Conservation (phyloP, 441 rosid species). For the Pelargonium cotyledonis region DNA sequence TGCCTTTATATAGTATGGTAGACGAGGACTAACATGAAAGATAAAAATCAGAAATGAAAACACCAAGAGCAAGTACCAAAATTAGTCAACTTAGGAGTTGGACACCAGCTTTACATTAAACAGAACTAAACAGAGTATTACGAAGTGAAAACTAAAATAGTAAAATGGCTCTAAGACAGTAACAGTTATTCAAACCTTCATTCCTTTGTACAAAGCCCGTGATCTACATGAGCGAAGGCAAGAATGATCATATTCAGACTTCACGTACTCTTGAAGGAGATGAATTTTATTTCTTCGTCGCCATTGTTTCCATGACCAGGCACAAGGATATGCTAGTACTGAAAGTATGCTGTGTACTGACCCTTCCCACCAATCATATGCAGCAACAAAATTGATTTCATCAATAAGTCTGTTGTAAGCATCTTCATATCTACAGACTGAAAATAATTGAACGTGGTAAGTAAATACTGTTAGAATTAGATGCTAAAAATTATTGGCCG, state of each 20-base stretch:
- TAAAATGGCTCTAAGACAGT: not conserved
- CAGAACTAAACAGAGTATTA: too few species aligned
- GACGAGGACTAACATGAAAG: too few species aligned
- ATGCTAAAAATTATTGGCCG: not conserved
- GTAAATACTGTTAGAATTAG: conserved; percentile 3
- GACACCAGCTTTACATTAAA: not conserved
- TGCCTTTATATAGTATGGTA: too few species aligned
- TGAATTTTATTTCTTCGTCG: conserved; percentile 77
- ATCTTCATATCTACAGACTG: conserved; percentile 76
- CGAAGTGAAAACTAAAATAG: not conserved
- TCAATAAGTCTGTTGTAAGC: conserved; percentile 94
- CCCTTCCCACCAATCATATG: conserved; percentile 99
- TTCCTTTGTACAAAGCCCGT: conserved; percentile 94
- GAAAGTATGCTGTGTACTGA: conserved; percentile 86
- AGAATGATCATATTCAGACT: conserved; percentile 93
- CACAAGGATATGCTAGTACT: conserved; percentile 88
- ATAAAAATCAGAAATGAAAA: not conserved
- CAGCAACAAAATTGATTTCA: conserved; percentile 89
- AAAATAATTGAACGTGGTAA: conserved; percentile 22
- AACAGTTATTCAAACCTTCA: conserved; percentile 56
- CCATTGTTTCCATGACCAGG: conserved; percentile 99
- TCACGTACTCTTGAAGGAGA: conserved; percentile 90
- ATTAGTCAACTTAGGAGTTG: not conserved
- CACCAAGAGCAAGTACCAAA: not conserved
- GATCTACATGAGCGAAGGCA: conserved; percentile 99